Evolutionary conservation across 176 grass and related monocot species (phyloP).

Genomic region (barley (Hordeum vulgare)): DNA sequence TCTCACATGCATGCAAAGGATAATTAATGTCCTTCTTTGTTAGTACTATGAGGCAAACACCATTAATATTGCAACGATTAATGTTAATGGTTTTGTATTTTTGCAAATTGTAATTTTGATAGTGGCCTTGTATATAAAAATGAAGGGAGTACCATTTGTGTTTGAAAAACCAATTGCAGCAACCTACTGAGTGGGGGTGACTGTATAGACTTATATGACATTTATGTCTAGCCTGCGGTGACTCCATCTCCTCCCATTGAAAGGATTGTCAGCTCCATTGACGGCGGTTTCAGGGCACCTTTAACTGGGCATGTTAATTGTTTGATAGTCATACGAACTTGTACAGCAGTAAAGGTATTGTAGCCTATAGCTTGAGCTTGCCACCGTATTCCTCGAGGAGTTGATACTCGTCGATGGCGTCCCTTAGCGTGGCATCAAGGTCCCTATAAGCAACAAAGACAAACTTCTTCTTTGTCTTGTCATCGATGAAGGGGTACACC

Average conservation of each 20-base stretch:
- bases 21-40: too few relatives aligned
- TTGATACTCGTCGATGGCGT: constrained; percentile 62
- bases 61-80: too few relatives aligned
- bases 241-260: background rate
- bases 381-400: background rate
- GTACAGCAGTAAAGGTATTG: background rate
- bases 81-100: too few relatives aligned
- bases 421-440: constrained; percentile 32
- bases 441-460: constrained; percentile 64
- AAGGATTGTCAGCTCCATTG: background rate
- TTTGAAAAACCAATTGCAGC: background rate
- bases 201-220: background rate
- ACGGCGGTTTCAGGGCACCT: background rate
- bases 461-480: constrained; percentile 84
- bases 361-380: background rate
- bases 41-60: too few relatives aligned
- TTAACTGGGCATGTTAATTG: too few relatives aligned
- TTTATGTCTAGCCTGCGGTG: background rate
- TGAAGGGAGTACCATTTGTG: too few relatives aligned
- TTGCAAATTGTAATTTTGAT: too few relatives aligned
- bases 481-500: constrained; percentile 79
- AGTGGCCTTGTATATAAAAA: too few relatives aligned
- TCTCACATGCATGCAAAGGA: too few relatives aligned
- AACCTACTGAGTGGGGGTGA: background rate
- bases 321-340: background rate